Evolutionary conservation across 2,329 filamentous ascomycete species (phyloP).

Genomic region (Colletotrichum sp.): DNA sequence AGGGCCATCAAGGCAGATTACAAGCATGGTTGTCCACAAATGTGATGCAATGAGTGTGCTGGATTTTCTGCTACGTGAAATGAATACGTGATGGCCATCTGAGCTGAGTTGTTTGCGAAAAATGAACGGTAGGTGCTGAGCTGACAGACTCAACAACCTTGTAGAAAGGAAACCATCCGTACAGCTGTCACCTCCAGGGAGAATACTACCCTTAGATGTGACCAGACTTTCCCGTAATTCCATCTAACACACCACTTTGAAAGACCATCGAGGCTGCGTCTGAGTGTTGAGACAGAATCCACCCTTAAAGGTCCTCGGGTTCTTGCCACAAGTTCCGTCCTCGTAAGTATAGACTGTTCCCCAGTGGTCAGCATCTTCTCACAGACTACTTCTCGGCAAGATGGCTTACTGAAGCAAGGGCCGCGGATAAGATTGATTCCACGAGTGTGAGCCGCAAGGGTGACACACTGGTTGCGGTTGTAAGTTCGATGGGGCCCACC

Average conservation of each 20-base stretch:
- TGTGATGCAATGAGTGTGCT: background rate
- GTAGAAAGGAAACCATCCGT: background rate
- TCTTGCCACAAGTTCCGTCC: background rate
- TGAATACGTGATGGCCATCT: background rate
- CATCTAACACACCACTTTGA: background rate
- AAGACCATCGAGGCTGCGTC: background rate
- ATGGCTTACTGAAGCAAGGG: background rate
- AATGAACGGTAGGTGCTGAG: background rate
- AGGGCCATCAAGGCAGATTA: background rate
- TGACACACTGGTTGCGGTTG: background rate
- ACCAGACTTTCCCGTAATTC: background rate
- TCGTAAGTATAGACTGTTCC: background rate
- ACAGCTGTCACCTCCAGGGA: background rate
- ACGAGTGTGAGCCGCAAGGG: background rate
- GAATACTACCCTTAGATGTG: background rate
- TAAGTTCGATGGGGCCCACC: background rate
- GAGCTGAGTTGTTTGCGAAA: background rate
- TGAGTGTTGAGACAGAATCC: background rate
- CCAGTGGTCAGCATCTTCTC: background rate
- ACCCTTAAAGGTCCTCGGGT: background rate
- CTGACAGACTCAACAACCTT: background rate
- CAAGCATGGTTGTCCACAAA: background rate
- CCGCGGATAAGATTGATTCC: background rate
- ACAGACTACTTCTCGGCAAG: fast-evolving
- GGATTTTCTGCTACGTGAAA: background rate